Conservation (phyloP, 2,329 filamentous ascomycete species). For the Xenosphaeropsis pyriputrescens region DNA sequence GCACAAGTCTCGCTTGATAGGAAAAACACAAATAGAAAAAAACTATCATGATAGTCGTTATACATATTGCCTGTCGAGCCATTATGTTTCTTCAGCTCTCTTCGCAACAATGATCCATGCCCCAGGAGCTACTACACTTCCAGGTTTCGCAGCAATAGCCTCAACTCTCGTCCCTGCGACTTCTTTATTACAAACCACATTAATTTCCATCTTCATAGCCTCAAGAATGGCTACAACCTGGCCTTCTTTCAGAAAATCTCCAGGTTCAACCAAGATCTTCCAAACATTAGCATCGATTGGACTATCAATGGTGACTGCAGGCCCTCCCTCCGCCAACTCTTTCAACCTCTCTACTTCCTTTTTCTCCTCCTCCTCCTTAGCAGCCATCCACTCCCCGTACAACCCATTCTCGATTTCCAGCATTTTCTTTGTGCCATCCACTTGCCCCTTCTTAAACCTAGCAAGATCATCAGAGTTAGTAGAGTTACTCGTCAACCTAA, state of each 20-base stretch:
- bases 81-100: not conserved
- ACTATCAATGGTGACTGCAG: conserved; percentile 21
- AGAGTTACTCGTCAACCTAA: conserved; percentile 9
- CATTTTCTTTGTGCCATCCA: conserved; percentile 8
- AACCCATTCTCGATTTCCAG: conserved; percentile 14
- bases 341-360: conserved; percentile 5
- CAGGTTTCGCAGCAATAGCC: conserved; percentile 23
- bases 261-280: conserved; percentile 30
- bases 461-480: conserved; percentile 8
- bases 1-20: too few relatives aligned
- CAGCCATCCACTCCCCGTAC: conserved; percentile 17
- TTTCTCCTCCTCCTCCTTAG: conserved; percentile 8
- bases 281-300: conserved; percentile 36
- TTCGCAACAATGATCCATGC: conserved; percentile 10
- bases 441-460: conserved; percentile 4
- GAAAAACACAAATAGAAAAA: too few relatives aligned
- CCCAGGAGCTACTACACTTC: conserved; percentile 20
- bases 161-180: conserved; percentile 18
- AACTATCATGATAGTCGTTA: too few relatives aligned
- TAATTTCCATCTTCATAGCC: conserved; percentile 43
- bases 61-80: too few relatives aligned
- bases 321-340: conserved; percentile 7
- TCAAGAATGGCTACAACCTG: conserved; percentile 32
- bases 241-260: conserved; percentile 24
- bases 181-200: conserved; percentile 17